phyloP scores from a whole-genome alignment of 805 yeast genomes.

The Ogataea salicorniae region DNA sequence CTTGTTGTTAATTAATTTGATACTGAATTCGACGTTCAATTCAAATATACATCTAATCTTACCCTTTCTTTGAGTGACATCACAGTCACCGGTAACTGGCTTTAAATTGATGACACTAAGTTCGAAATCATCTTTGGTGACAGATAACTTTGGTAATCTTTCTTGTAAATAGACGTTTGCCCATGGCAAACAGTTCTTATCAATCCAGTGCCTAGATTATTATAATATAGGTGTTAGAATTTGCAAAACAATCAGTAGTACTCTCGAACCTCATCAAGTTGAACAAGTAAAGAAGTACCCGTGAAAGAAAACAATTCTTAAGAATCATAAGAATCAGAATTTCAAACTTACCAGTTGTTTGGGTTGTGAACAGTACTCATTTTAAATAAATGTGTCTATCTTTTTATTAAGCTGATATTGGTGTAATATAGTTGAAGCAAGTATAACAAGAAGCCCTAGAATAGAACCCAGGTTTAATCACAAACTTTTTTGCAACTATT shows the following conservation, averaged over 20 bases:
- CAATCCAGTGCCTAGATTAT: slow-evolving; percentile 83
- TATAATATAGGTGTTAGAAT: neutral
- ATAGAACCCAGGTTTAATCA: too few species aligned
- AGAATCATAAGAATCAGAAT: neutral
- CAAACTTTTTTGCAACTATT: too few species aligned
- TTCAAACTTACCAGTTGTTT: slow-evolving; percentile 61
- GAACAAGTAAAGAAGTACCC: too few species aligned
- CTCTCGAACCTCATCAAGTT: too few species aligned
- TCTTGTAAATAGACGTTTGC: slow-evolving; percentile 68
- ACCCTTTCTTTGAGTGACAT: slow-evolving; percentile 80
- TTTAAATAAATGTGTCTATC: neutral
- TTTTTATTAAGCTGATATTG: too few species aligned
- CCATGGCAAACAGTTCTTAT: slow-evolving; percentile 93
- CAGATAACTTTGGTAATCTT: slow-evolving; percentile 47
- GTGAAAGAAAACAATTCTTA: neutral
- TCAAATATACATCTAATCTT: slow-evolving; percentile 74
- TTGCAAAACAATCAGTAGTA: too few species aligned
- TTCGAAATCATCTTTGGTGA: slow-evolving; percentile 30
- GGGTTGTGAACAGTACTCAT: slow-evolving; percentile 92
- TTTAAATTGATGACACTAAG: slow-evolving; percentile 34
- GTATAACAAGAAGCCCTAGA: too few species aligned
- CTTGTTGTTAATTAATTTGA: slow-evolving; percentile 33
- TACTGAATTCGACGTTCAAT: slow-evolving; percentile 46
- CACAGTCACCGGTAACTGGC: slow-evolving; percentile 65
- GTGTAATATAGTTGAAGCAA: too few species aligned